Evolutionary conservation across 805 yeast genomes (phyloP), one percentile per base, ranked within the genome.

Genomic region (Schwanniomyces sp.): DNA sequence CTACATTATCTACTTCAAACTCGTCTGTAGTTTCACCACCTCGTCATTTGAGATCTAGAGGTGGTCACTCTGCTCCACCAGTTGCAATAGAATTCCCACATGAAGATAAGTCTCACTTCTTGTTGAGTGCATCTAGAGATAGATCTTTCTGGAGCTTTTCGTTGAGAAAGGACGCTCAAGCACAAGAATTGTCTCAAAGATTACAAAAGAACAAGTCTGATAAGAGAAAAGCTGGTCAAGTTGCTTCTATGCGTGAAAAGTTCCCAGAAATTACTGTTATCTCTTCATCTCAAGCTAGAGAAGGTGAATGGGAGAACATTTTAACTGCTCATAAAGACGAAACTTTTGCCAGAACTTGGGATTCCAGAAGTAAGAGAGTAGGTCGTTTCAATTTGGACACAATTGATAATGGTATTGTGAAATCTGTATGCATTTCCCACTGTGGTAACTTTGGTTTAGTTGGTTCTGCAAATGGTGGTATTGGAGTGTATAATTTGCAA

Each of bases 41-140:
- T 38, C 84, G 99, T 61, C 82, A 85, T 50, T 74, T 95, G 58
- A 82, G 99, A 64, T 87, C 96, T 0, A 81, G 99, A 62, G 98
- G 97, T 58, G 99, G 99, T n/a, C 99, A 94, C 64, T 82, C 96
- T 4, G 86, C 88, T 27, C 96, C 99, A 3, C 95, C 98, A 2
- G 76, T 86, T 0, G 62, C 81, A 5, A 81, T 94, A 36, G 71
- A 74, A 21, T 94, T 94, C 66, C 88, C 95, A 5, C 86, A 87
- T 56, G 83, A 82, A 43, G 82, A 82, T 41, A 75, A 71, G 48
- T 83, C 96, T 2, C 99, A 95, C 67, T 88, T 83, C 65, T 61
- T 95, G 9, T 76, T 88, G 45, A 88, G 96, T 44, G 95, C 95
- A 1, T 88, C 97, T 0, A 78, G 84, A 52, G 99, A 94, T 67